Conservation (phyloP, 176 grass and related monocot species). For the Pontederia paniculata region DNA sequence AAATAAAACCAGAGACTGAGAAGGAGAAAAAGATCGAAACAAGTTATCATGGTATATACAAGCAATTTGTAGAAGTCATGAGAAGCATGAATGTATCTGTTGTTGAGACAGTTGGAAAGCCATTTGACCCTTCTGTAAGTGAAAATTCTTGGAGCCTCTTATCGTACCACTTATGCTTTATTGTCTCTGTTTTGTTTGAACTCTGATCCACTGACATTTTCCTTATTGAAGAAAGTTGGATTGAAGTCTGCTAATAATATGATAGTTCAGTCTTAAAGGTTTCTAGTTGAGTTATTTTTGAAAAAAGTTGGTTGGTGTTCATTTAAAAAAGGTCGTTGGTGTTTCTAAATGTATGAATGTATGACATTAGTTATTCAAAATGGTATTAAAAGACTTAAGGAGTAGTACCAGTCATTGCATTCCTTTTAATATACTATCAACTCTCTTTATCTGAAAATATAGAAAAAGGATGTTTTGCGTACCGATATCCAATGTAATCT, state of each 20-base stretch:
- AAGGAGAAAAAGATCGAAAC: conserved; percentile 56
- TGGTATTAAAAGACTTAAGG: not conserved
- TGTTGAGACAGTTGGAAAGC: conserved; percentile 87
- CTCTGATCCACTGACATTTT: not conserved
- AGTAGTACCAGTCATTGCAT: no score
- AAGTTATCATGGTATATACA: conserved; percentile 80
- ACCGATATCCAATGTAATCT: no score
- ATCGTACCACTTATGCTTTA: not conserved
- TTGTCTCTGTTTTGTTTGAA: not conserved
- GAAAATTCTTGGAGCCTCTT: conserved; percentile 4
- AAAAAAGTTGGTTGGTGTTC: not conserved
- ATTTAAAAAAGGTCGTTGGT: not conserved
- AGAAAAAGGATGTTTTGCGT: no score
- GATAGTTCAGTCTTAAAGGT: not conserved
- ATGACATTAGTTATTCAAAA: not conserved
- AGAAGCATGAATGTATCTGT: conserved; percentile 71
- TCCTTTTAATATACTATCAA: no score
- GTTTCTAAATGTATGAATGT: not conserved
- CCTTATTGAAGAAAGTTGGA: not conserved
- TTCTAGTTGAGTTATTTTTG: not conserved
- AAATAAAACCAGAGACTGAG: conserved; percentile 52
- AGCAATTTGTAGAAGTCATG: conserved; percentile 87
- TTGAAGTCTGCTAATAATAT: not conserved
- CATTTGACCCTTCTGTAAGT: conserved; percentile 91
- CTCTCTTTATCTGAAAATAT: no score